A percentile compares a stretch with the other conserved stretches of the same genome.
phyloP scores from a whole-genome alignment of 1,284 basidiomycete genomes.

The Fomitopsis schrenkii region DNA sequence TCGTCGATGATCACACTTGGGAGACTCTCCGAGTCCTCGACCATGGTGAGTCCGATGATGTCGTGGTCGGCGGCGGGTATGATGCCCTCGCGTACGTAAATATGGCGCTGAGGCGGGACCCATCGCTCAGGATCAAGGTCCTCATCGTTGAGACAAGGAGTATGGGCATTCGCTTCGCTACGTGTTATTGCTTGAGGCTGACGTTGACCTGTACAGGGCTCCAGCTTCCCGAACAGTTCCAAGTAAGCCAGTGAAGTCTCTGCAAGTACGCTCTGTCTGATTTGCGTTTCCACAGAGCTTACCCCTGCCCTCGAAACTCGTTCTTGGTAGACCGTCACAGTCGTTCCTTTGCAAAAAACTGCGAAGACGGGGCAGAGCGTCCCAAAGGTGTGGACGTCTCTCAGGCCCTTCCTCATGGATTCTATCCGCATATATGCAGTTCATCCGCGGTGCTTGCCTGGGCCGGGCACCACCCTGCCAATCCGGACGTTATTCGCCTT shows the following conservation, averaged over 20 bases:
- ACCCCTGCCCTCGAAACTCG: not conserved
- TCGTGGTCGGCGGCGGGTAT: conserved; percentile 9
- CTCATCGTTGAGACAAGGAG: conserved; percentile 14
- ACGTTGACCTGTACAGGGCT: not conserved
- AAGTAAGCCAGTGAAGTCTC: not conserved
- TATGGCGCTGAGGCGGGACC: conserved; percentile 16
- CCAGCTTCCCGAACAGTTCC: not conserved
- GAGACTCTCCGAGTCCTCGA: conserved; percentile 3
- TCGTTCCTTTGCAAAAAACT: not conserved
- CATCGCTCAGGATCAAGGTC: conserved; percentile 13
- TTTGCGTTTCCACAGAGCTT: not conserved
- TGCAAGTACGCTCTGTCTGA: not conserved
- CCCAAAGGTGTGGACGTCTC: no score
- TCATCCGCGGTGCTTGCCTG: not conserved
- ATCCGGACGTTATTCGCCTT: conserved; percentile 9
- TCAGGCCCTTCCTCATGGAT: no score
- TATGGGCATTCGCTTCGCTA: no score
- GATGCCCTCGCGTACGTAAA: conserved; percentile 22
- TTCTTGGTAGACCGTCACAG: not conserved
- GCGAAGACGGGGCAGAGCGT: no score
- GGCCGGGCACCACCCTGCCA: not conserved
- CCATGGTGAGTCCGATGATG: conserved; percentile 10
- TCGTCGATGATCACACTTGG: conserved; percentile 9
- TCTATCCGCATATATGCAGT: no score
- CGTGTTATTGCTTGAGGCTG: no score